These are phyloP conservation scores for Ceratocystis albifundus DNA, from an alignment of 2,329 filamentous ascomycete genomes.

Conservation along the genomic window DNA sequence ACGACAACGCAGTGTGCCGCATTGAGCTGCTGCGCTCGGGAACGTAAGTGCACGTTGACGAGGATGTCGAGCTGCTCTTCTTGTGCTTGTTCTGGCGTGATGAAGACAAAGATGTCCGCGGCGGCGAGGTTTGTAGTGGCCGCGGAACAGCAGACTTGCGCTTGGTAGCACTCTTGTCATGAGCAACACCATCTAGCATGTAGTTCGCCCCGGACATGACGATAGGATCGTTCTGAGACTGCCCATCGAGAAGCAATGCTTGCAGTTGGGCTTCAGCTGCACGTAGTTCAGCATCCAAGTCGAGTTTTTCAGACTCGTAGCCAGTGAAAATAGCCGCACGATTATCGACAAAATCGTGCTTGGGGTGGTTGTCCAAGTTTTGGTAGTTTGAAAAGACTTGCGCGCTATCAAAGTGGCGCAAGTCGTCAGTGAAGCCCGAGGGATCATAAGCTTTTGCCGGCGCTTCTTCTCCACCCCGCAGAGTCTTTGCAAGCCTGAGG, in stretches of 20 bases:
- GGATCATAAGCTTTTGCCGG: background rate
- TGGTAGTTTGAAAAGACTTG: background rate
- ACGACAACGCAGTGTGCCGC: background rate
- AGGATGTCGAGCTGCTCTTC: conserved; percentile 2
- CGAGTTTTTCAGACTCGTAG: background rate
- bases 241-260: background rate
- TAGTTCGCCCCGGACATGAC: background rate
- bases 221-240: background rate
- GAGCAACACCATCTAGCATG: background rate
- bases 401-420: background rate
- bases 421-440: background rate
- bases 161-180: background rate
- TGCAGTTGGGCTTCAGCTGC: background rate
- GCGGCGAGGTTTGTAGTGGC: background rate
- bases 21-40: conserved; percentile 7
- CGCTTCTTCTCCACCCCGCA: background rate
- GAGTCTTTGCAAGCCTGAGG: background rate
- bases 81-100: background rate
- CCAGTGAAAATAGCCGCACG: background rate
- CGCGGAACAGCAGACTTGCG: conserved; percentile 8
- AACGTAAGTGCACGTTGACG: background rate
- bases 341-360: background rate
- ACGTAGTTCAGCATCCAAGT: background rate
- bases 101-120: background rate
- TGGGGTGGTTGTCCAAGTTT: background rate